Evolutionary conservation across 352 stramenopile species (phyloP), one percentile per base, ranked within the genome.

Genomic region (Globisporangium lucens): DNA sequence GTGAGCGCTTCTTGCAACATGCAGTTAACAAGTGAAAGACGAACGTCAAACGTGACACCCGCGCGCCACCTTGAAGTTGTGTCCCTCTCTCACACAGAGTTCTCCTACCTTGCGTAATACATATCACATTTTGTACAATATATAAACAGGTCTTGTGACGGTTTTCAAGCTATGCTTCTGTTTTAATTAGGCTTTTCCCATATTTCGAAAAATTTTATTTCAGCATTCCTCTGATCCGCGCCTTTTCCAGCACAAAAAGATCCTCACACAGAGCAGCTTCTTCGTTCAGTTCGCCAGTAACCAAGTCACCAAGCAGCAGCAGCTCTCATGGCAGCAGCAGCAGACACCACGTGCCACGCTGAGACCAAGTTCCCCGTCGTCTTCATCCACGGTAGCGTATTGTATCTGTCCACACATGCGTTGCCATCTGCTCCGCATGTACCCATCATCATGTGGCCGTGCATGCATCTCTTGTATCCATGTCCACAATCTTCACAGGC

Each of bases 321-420:
- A 60, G 53, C 20, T 33, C 1, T 3, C 56, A 47, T 61, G 56
- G 6, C 20, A 9, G 33, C 35, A 10, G 6, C 20, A 9, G 33
- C 35, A 10, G n/a, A n/a, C 47, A 36, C 51, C 36, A 33, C 6
- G 33, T n/a, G 24, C 22, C 20, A 15, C 68, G 41, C 57, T 20
- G 33, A 52, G 22, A 89, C 80, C 62, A 79, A 75, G 67, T 78
- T 77, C 64, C 80, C 83, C 6, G 81, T 87, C 61, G 83, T 90
- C 24, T 68, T 91, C 36, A 85, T 91, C 63, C 81, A 91, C 51
- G 83, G 80, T 85, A 33, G 24, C 24, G 24, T 24, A 24, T 24
- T 24, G 24, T 24, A 24, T 24, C 24, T 24, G 24, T 24, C 24
- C 24, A 24, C 24, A 24, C 24, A 0, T 24, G 24, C 24, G 24